phyloP scores from a whole-genome alignment of 495 filamentous ascomycete genomes.

The Xylaria cubensis region DNA sequence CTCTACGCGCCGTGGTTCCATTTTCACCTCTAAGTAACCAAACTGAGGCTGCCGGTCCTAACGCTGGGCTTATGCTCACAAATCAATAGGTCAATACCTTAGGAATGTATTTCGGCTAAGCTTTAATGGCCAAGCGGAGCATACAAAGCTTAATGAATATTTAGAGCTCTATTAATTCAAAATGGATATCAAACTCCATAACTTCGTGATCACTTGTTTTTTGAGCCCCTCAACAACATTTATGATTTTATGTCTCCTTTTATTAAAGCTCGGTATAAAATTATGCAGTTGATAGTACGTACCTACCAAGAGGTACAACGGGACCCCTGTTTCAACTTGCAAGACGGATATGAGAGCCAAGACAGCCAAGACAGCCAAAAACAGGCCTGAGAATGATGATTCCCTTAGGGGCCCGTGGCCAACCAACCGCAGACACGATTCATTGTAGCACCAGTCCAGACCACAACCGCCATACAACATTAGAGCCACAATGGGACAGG shows the following conservation, averaged over 20 bases:
- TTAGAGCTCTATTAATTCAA: neutral
- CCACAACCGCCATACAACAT: neutral
- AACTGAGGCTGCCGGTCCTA: neutral
- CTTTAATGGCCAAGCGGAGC: neutral
- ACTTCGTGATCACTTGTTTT: neutral
- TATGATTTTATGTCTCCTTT: neutral
- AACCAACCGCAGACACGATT: conserved; percentile 19
- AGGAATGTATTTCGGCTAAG: neutral
- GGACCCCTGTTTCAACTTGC: conserved; percentile 14
- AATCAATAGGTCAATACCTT: neutral
- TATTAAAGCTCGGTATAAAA: neutral
- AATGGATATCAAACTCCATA: neutral
- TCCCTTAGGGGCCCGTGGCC: neutral
- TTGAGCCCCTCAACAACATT: neutral
- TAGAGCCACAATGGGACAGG: neutral
- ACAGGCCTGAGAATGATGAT: neutral
- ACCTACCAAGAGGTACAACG: neutral
- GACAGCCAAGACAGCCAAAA: conserved; percentile 15
- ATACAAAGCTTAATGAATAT: neutral
- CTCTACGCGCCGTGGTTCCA: neutral
- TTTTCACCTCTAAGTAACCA: no score
- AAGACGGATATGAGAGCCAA: conserved; percentile 9
- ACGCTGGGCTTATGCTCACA: neutral
- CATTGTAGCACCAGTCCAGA: neutral
- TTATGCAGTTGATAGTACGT: neutral